Evolutionary conservation across 495 filamentous ascomycete species (phyloP).

Genomic region (Lophiostoma macrostomum): DNA sequence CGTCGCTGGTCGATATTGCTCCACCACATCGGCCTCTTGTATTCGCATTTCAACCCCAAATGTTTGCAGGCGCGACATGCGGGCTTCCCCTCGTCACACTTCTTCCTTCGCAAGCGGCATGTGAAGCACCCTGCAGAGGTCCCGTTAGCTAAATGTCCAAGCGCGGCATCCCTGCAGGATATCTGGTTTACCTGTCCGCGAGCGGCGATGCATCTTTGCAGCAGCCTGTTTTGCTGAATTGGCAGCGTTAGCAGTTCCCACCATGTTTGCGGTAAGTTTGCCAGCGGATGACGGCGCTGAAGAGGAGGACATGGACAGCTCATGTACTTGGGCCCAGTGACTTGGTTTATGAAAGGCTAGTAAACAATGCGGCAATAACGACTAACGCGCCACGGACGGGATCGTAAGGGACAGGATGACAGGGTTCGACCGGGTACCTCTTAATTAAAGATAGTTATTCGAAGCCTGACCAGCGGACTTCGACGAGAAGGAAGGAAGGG

Average conservation of each 20-base stretch:
- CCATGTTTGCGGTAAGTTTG: conserved; percentile 43
- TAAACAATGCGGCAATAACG: conserved; percentile 36
- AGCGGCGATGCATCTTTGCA: conserved; percentile 85
- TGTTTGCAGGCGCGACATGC: conserved; percentile 86
- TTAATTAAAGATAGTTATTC: conserved; percentile 44
- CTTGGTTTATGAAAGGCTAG: conserved; percentile 33
- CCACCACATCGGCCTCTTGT: conserved; percentile 97
- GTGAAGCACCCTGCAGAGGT: conserved; percentile 82
- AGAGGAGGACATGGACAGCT: conserved; percentile 35
- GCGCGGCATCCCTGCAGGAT: conserved; percentile 32
- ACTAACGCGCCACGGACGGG: conserved; percentile 36
- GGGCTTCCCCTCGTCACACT: conserved; percentile 92
- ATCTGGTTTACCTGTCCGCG: conserved; percentile 66
- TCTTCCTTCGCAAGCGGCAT: conserved; percentile 91
- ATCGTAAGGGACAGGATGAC: conserved; percentile 36
- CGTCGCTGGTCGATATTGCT: conserved; percentile 80
- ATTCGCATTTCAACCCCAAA: conserved; percentile 83
- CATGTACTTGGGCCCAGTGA: conserved; percentile 31
- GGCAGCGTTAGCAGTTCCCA: conserved; percentile 45
- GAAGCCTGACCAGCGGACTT: conserved; percentile 40
- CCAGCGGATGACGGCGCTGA: conserved; percentile 32
- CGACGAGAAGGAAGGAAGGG: conserved; percentile 31
- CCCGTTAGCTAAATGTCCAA: conserved; percentile 34
- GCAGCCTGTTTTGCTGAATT: conserved; percentile 56
- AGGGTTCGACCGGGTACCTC: conserved; percentile 35